Evolutionary conservation across 371 early-diverging fungal genomes (phyloP).

Genomic region (Mucor piriformis): DNA sequence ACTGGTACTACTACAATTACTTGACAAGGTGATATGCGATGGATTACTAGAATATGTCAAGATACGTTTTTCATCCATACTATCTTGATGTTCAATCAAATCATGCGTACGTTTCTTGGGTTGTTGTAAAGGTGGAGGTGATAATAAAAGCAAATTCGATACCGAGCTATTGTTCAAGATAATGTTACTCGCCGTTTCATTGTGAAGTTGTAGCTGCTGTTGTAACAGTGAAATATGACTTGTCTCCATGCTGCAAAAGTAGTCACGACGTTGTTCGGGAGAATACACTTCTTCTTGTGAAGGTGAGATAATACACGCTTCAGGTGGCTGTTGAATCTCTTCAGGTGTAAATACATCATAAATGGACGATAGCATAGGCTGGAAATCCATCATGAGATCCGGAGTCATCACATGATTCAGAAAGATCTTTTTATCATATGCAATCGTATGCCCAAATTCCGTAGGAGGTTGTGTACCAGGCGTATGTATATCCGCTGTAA

Average conservation of each 20-base stretch:
- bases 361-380: slow-evolving; percentile 2
- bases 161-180: slow-evolving; percentile 5
- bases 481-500: slow-evolving; percentile 12
- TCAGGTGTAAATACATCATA: slow-evolving; percentile 24
- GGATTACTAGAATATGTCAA: slow-evolving; percentile 1
- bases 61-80: neutral
- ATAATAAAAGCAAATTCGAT: neutral
- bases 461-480: slow-evolving; percentile 8
- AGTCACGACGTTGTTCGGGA: slow-evolving; percentile 1
- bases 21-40: neutral
- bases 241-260: slow-evolving; percentile 5
- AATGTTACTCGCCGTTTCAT: slow-evolving; percentile 8
- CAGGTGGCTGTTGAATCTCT: slow-evolving; percentile 11
- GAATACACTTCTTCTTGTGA: neutral
- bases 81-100: neutral
- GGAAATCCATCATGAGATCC: slow-evolving; percentile 5
- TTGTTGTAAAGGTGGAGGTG: neutral
- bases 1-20: neutral
- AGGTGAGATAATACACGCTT: neutral
- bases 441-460: neutral
- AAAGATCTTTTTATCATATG: slow-evolving; percentile 5
- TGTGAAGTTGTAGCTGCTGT: slow-evolving; percentile 14
- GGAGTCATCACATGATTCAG: slow-evolving; percentile 4
- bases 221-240: slow-evolving; percentile 3
- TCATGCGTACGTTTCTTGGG: neutral